phyloP scores from a whole-genome alignment of 108 stramenopile species.

The Bacterosira constricta region DNA sequence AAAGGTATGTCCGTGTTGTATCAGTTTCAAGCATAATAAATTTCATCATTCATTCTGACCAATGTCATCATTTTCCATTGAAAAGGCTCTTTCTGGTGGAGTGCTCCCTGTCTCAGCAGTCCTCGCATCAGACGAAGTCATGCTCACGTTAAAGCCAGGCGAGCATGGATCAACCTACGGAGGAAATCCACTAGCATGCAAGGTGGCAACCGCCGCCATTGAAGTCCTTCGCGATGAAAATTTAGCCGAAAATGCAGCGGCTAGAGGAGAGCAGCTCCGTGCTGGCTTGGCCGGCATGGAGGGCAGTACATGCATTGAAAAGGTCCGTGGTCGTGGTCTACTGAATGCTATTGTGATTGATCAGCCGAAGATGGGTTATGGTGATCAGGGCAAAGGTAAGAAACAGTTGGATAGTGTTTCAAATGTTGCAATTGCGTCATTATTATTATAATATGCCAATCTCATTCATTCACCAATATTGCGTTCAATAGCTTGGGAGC shows the following conservation, averaged over 20 bases:
- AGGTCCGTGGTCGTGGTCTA: constrained; percentile 93
- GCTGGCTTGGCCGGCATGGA: constrained; percentile 69
- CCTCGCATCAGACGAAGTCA: constrained; percentile 94
- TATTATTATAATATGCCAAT: not conserved
- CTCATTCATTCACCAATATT: not conserved
- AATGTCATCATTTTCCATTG: not conserved
- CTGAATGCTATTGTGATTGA: constrained; percentile 97
- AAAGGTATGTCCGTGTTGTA: constrained; percentile 55
- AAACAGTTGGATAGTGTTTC: not conserved
- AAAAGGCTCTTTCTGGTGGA: constrained; percentile 93
- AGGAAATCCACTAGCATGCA: constrained; percentile 98
- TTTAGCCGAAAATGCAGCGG: constrained; percentile 81
- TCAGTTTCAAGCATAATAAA: not conserved
- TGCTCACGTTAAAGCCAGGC: constrained; percentile 96
- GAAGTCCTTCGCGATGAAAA: constrained; percentile 96
- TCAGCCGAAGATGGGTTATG: constrained; percentile 85
- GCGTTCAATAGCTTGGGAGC: constrained; percentile 74
- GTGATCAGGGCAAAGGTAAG: constrained; percentile 72
- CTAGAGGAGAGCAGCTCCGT: constrained; percentile 91
- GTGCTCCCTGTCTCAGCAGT: constrained; percentile 97
- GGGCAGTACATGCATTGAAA: constrained; percentile 66
- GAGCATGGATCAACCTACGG: constrained; percentile 99
- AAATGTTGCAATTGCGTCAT: not conserved
- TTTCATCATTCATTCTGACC: not conserved
- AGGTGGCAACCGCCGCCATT: constrained; percentile 95